Base-by-base conservation (phyloP, 805 yeast genomes). In the Saturnispora quitensis region DNA sequence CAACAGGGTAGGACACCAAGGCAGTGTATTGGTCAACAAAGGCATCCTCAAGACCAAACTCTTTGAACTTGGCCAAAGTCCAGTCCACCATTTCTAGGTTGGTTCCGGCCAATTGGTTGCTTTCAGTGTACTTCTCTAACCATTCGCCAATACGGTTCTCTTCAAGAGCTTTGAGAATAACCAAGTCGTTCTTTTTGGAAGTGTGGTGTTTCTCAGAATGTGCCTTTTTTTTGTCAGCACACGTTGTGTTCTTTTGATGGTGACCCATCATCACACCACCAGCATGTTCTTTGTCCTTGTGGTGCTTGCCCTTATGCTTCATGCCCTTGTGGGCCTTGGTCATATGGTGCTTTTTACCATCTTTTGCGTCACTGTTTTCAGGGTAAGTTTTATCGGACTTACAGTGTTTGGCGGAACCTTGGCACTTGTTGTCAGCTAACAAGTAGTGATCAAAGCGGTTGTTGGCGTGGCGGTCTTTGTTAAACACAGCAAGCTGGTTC, bases 1-100 rank as follows among this genome's bases (percentile, higher is more conserved):
- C 78, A 1, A 73, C 64, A 2, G 91, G 93, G 58, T 78, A 78
- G 60, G 83, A 81, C 53, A 84, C 67, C 57, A 74, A 82, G n/a
- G 81, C 75, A 50, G 83, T 78, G 59, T 78, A 84, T 7, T 77
- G 66, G 56, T 79, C 87, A 48, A 82, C 68, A 27, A 65, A 67
- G 6, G 81, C 64, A 34, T 70, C 65, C 1, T 52, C 47, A 52
- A 83, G 66, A 1, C 91, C 91, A 58, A 71, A 84, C 56, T 80
- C 82, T 47, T 69, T 73, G 58, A 81, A 80, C 64, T 79, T 77
- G 15, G 67, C 69, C 27, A 70, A 69, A 2, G 90, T 83, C 77
- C 81, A 86, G 50, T 82, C 69, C 22, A 74, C 82, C 51, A 77
- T 63, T 34, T 64, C 73, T 35, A 64, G 58, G 55, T 73, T 74